phyloP scores from a whole-genome alignment of 2,329 filamentous ascomycete genomes.

The Colletotrichum eremochloae region DNA sequence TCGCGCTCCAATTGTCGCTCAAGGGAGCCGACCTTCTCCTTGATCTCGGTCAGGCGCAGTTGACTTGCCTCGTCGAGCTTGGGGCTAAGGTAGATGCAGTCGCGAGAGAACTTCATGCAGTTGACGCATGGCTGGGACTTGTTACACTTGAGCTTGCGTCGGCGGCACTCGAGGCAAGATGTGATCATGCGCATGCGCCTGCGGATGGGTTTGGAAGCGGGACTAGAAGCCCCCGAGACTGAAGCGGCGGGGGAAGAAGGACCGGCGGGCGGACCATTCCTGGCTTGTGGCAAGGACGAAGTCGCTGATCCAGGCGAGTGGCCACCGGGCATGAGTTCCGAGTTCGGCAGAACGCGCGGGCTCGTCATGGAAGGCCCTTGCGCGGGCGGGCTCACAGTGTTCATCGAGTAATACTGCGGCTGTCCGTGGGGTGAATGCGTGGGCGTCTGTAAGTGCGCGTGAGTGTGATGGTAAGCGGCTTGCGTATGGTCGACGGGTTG shows the following conservation, averaged over 20 bases:
- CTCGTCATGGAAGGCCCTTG: conserved; percentile 31
- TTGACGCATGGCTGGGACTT: conserved; percentile 79
- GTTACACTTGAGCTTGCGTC: conserved; percentile 84
- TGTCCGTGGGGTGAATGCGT: conserved; percentile 35
- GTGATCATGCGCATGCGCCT: conserved; percentile 76
- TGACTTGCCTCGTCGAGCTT: conserved; percentile 78
- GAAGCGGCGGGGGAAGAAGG: conserved; percentile 27
- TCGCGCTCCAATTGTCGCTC: conserved; percentile 79
- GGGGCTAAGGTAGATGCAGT: conserved; percentile 74
- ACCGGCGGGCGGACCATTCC: conserved; percentile 11
- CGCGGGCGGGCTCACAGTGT: conserved; percentile 31
- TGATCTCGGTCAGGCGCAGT: conserved; percentile 79
- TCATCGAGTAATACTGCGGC: conserved; percentile 40
- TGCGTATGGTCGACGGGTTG: conserved; percentile 32
- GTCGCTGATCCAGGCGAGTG: conserved; percentile 37
- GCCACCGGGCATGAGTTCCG: conserved; percentile 32
- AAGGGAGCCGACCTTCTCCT: conserved; percentile 81
- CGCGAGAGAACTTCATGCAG: conserved; percentile 67
- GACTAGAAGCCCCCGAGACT: conserved; percentile 16
- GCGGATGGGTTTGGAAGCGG: conserved; percentile 60
- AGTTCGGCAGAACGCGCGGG: conserved; percentile 38
- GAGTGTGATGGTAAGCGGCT: conserved; percentile 24
- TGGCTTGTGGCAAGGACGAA: conserved; percentile 26
- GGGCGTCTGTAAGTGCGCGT: conserved; percentile 30
- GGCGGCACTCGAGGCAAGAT: conserved; percentile 78